Evolutionary conservation across 176 grass and related monocot genomes (phyloP).

Genomic region (Paspalum vaginatum): DNA sequence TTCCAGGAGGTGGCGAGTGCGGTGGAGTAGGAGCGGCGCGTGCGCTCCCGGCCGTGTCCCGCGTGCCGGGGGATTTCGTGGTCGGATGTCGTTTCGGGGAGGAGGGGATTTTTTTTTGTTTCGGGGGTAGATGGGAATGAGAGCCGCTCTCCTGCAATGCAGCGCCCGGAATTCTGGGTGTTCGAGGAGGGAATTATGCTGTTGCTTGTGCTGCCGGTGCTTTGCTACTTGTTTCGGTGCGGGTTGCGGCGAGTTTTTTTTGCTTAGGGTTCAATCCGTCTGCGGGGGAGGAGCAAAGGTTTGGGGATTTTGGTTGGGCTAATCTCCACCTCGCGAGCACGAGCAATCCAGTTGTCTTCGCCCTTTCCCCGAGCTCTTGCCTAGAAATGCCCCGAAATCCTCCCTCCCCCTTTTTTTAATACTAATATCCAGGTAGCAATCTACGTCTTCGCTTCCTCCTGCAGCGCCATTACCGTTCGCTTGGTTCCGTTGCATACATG

Average conservation of each 20-base stretch:
- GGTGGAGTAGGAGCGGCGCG: not conserved
- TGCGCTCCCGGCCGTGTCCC: not conserved
- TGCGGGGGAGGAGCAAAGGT: not conserved
- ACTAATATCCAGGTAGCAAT: not conserved
- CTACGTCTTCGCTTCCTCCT: not conserved
- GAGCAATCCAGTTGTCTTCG: not conserved
- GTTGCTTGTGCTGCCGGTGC: not conserved
- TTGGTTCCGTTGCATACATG: not conserved
- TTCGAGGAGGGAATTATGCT: not conserved
- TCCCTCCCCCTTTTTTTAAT: too few relatives aligned
- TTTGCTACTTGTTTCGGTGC: not conserved
- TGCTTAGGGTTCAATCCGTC: conserved; percentile 35
- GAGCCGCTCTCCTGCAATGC: conserved; percentile 26
- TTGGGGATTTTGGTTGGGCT: not conserved
- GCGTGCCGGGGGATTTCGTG: not conserved
- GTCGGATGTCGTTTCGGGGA: not conserved
- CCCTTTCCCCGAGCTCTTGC: not conserved
- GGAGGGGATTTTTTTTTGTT: not conserved
- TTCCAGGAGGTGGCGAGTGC: not conserved
- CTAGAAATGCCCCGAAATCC: not conserved
- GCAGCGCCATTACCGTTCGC: not conserved
- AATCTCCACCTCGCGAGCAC: not conserved
- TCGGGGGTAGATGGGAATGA: not conserved
- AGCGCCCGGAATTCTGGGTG: not conserved
- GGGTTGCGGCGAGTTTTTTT: not conserved